phyloP scores from a whole-genome alignment of 2,329 filamentous ascomycete species.

The Neonectria coccinea region DNA sequence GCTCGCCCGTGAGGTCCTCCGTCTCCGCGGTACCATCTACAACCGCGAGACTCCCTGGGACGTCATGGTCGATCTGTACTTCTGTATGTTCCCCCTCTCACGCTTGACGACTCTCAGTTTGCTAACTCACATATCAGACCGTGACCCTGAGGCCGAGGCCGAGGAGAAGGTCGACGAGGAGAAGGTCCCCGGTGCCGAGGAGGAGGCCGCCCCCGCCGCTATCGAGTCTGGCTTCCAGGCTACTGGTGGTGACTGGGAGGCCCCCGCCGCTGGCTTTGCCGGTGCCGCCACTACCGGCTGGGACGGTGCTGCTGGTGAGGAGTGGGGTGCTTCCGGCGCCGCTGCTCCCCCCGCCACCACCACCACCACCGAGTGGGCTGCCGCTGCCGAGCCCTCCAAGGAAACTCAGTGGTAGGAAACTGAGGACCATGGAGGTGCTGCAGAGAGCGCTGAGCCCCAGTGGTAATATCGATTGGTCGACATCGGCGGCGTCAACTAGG shows the following conservation, averaged over 20 bases:
- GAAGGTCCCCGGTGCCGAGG: constrained; percentile 87
- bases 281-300: constrained; percentile 69
- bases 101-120: background rate
- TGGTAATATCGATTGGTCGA: constrained; percentile 41
- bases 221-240: constrained; percentile 82
- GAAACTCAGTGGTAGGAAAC: constrained; percentile 64
- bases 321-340: constrained; percentile 66
- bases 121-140: constrained; percentile 68
- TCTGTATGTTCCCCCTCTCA: constrained; percentile 71
- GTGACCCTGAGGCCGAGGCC: constrained; percentile 99
- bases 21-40: constrained; percentile 95
- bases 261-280: constrained; percentile 77
- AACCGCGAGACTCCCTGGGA: constrained; percentile 98
- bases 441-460: constrained; percentile 23
- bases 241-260: constrained; percentile 85
- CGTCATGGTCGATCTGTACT: constrained; percentile 99
- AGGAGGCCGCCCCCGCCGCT: constrained; percentile 75
- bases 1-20: constrained; percentile 99
- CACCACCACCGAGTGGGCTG: constrained; percentile 78
- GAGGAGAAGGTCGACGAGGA: constrained; percentile 97
- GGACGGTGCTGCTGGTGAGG: constrained; percentile 69
- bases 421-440: constrained; percentile 35
- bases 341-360: constrained; percentile 72
- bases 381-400: constrained; percentile 61
- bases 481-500: constrained; percentile 44